A percentile compares a stretch with the other conserved stretches of the same genome.
Conservation (phyloP, 768 basidiomycete species). For the Suillus lakei region DNA sequence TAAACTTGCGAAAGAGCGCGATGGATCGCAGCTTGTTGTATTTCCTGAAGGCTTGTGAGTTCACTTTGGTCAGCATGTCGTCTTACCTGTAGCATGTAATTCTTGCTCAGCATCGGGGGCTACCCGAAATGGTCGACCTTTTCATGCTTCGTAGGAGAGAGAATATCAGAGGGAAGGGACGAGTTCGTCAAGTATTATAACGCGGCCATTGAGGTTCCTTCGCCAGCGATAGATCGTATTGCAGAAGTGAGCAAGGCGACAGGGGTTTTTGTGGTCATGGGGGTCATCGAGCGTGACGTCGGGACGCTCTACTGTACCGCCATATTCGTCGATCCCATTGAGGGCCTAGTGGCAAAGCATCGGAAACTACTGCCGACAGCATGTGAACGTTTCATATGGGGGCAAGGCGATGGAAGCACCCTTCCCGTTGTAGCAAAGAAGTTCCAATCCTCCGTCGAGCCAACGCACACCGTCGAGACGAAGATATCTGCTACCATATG, state of each 20-base stretch:
- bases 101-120: constrained; percentile 51
- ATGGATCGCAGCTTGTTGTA: constrained; percentile 52
- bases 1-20: constrained; percentile 49
- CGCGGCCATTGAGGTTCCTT: constrained; percentile 62
- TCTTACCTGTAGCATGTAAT: neutral
- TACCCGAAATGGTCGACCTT: constrained; percentile 61
- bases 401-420: constrained; percentile 58
- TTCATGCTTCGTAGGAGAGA: constrained; percentile 50
- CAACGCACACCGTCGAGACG: constrained; percentile 33
- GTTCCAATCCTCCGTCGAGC: constrained; percentile 34
- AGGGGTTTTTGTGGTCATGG: constrained; percentile 60
- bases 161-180: constrained; percentile 55
- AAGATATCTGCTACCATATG: constrained; percentile 63
- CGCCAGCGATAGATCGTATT: constrained; percentile 49
- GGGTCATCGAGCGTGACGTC: constrained; percentile 60
- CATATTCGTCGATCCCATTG: constrained; percentile 56
- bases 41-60: constrained; percentile 65
- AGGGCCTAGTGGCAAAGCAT: constrained; percentile 63
- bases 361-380: constrained; percentile 70
- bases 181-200: constrained; percentile 60
- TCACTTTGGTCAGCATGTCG: neutral
- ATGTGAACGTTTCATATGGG: constrained; percentile 65
- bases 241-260: constrained; percentile 53
- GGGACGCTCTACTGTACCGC: constrained; percentile 68
- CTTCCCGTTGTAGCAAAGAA: constrained; percentile 51